phyloP scores from a whole-genome alignment of 1,284 basidiomycete species.

The Cryptococcus depauperatus region DNA sequence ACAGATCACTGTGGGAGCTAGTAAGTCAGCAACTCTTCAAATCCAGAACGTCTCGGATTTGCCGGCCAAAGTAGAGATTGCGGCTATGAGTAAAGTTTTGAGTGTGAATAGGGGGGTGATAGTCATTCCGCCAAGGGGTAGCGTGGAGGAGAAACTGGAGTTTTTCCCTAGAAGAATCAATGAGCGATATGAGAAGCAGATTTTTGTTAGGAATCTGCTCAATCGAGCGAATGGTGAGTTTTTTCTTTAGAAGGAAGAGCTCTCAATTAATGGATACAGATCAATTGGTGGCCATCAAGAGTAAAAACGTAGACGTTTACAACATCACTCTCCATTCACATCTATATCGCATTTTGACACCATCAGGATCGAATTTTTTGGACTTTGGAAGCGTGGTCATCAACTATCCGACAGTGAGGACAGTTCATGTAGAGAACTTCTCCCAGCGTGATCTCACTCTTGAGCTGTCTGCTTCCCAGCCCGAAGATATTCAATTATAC shows the following conservation, averaged over 20 bases:
- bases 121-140: constrained; percentile 47
- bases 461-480: constrained; percentile 47
- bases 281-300: constrained; percentile 48
- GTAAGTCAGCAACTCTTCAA: constrained; percentile 42
- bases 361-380: constrained; percentile 48
- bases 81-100: constrained; percentile 49
- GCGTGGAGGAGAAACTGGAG: constrained; percentile 47
- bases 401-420: constrained; percentile 47
- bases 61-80: constrained; percentile 47
- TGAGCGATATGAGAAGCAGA: constrained; percentile 48
- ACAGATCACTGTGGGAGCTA: constrained; percentile 48
- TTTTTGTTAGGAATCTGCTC: constrained; percentile 45
- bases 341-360: constrained; percentile 50
- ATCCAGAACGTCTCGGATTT: constrained; percentile 47
- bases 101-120: constrained; percentile 49
- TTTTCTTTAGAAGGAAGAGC: neutral
- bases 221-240: constrained; percentile 35
- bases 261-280: constrained; percentile 15
- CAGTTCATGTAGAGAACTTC: constrained; percentile 48
- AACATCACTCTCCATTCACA: constrained; percentile 50
- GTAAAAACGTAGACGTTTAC: constrained; percentile 48
- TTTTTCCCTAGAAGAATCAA: constrained; percentile 50
- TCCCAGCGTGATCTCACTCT: constrained; percentile 39
- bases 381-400: constrained; percentile 50
- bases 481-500: constrained; percentile 49